Evolutionary conservation across 306 rosid species (phyloP).

Genomic region (Rosa multiflora): DNA sequence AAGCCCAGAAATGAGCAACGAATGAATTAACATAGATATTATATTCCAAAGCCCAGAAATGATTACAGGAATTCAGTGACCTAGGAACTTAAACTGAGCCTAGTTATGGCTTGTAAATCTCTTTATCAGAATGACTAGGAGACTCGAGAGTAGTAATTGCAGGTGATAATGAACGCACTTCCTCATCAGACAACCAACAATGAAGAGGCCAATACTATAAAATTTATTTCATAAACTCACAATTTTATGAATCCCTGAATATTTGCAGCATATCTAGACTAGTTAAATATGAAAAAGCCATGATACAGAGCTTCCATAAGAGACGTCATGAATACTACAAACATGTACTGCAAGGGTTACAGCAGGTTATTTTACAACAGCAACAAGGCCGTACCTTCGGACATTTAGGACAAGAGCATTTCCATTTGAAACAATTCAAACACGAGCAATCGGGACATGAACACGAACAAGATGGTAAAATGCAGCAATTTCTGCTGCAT

Average conservation of each 20-base stretch:
- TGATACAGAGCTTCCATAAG: constrained; percentile 21
- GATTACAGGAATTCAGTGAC: background rate
- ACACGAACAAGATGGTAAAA: constrained; percentile 18
- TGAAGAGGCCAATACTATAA: background rate
- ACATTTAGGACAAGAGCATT: constrained; percentile 68
- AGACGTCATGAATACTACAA: constrained; percentile 32
- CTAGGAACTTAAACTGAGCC: background rate
- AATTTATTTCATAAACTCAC: constrained; percentile 19
- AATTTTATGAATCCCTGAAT: constrained; percentile 26
- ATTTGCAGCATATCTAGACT: constrained; percentile 52
- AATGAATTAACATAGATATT: background rate
- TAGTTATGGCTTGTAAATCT: background rate
- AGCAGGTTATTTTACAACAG: constrained; percentile 60
- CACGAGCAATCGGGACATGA: constrained; percentile 45
- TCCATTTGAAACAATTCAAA: constrained; percentile 55
- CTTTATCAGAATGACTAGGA: background rate
- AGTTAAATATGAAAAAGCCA: constrained; percentile 32
- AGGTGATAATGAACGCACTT: background rate
- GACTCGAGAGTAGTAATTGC: background rate
- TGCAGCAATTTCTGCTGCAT: constrained; percentile 57
- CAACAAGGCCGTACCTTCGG: constrained; percentile 51
- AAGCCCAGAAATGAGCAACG: no score
- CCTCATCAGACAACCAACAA: constrained; percentile 8
- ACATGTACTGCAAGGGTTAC: constrained; percentile 56
- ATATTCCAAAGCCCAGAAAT: background rate